Evolutionary conservation across 768 basidiomycete genomes (phyloP), one percentile per base, ranked within the genome.

Genomic region (Mycena belliarum): DNA sequence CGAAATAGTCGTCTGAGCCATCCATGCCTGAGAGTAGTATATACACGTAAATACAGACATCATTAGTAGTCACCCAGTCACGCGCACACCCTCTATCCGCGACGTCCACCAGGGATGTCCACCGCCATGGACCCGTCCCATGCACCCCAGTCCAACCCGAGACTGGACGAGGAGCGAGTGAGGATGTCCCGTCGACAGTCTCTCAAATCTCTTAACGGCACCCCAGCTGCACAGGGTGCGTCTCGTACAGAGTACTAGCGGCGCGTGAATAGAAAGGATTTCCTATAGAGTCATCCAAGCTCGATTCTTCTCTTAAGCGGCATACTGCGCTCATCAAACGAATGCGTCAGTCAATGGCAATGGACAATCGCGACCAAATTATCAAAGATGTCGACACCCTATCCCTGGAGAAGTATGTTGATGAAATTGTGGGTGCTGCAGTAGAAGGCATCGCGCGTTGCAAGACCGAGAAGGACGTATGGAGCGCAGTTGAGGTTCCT

Each of bases 301-400:
- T 95, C 23, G 97, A 98, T 72, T 94, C 97, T 4, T 98, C 97
- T 42, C 75, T 99, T 56, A 98, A 93, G 75, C 88, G 94, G 8
- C 95, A 99, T 73, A 98, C 95, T 2, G 92, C 94, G 7, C 82
- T 98, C 61, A 95, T 97, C 63, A 98, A 96, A 73, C 88, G 91
- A 43, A 89, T 98, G 65, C 86, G 89, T 44, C 92, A 89, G 68
- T 91, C 93, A 18, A 80, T 98, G 66, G 90, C 88, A 16, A 69
- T 80, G 37, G 92, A 94, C 65, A 88, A 93, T 69, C 83, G 81
- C 45, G 93, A 95, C 65, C 88, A 92, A 66, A 86, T 96, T 58
- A 75, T 97, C 64, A 98, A 95, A 73, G 97, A 99, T 66, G 86
- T 97, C 62, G 89, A 95, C 60, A 81, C 89, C 0, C 80, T 99